A percentile compares a stretch with the other conserved stretches of the same genome.
Conservation (phyloP, 2,329 filamentous ascomycete species). For the Fusarium guadeloupense region DNA sequence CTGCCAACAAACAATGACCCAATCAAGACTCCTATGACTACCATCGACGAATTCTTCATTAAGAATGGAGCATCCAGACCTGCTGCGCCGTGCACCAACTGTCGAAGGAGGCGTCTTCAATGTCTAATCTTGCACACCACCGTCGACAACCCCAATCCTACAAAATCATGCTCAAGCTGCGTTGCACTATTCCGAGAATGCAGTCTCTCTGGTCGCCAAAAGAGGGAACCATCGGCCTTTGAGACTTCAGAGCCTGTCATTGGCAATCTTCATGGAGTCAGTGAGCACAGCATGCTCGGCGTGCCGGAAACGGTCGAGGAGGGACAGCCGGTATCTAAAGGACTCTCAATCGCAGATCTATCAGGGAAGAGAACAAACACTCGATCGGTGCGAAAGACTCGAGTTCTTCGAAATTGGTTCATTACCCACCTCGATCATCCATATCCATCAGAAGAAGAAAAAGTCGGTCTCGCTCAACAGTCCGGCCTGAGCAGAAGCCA, state of each 20-base stretch:
- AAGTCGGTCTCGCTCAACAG: slow-evolving; percentile 50
- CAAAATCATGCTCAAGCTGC: slow-evolving; percentile 59
- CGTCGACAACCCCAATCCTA: slow-evolving; percentile 58
- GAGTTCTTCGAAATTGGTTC: slow-evolving; percentile 58
- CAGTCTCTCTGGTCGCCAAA: slow-evolving; percentile 56
- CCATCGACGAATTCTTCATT: slow-evolving; percentile 51
- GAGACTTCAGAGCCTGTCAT: slow-evolving; percentile 59
- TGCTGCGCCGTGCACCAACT: slow-evolving; percentile 55
- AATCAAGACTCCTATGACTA: slow-evolving; percentile 24
- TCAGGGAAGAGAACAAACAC: slow-evolving; percentile 49
- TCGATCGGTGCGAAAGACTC: slow-evolving; percentile 56
- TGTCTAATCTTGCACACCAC: slow-evolving; percentile 60
- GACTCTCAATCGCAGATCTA: slow-evolving; percentile 18
- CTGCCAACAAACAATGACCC: neutral
- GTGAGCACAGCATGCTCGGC: slow-evolving; percentile 48
- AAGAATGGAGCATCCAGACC: slow-evolving; percentile 55
- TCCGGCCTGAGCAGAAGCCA: slow-evolving; percentile 58
- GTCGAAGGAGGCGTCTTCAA: slow-evolving; percentile 55
- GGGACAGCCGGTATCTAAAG: neutral
- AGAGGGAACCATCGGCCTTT: slow-evolving; percentile 56
- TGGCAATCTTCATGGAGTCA: slow-evolving; percentile 59
- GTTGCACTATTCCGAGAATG: slow-evolving; percentile 61
- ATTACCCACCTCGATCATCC: slow-evolving; percentile 56
- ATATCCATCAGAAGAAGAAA: slow-evolving; percentile 60
- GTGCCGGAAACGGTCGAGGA: slow-evolving; percentile 15